phyloP scores from a whole-genome alignment of 345 rosid genomes.

The Salix udensis region DNA sequence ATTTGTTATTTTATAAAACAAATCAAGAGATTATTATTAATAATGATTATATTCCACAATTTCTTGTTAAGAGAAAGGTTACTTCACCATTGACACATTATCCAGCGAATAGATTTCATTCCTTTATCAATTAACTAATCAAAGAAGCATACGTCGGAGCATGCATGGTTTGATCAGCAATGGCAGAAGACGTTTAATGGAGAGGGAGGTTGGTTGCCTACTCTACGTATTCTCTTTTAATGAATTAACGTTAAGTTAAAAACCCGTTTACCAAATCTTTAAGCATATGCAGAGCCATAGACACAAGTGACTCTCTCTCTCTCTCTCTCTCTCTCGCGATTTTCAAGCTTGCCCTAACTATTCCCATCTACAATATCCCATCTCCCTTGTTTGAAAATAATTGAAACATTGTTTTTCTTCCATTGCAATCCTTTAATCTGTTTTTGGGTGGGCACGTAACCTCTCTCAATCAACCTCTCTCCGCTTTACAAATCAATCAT shows the following conservation, averaged over 20 bases:
- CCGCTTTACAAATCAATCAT: too few species aligned
- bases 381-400: neutral
- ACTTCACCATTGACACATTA: too few species aligned
- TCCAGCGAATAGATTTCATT: neutral
- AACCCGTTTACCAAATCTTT: slow-evolving; percentile 19
- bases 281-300: neutral
- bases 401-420: neutral
- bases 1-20: too few species aligned
- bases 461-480: too few species aligned
- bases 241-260: neutral
- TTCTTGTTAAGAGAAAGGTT: too few species aligned
- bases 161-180: neutral
- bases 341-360: slow-evolving; percentile 40
- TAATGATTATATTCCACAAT: too few species aligned
- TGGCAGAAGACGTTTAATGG: slow-evolving; percentile 16
- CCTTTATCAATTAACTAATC: neutral
- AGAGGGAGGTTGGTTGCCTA: slow-evolving; percentile 46
- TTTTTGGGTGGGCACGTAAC: too few species aligned
- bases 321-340: neutral
- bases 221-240: slow-evolving; percentile 8
- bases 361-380: slow-evolving; percentile 14
- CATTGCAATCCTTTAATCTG: neutral
- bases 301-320: neutral
- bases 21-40: too few species aligned
- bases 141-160: neutral